Evolutionary conservation across 2,329 filamentous ascomycete genomes (phyloP), one percentile per base, ranked within the genome.

Genomic region (Elsinoe perseae): DNA sequence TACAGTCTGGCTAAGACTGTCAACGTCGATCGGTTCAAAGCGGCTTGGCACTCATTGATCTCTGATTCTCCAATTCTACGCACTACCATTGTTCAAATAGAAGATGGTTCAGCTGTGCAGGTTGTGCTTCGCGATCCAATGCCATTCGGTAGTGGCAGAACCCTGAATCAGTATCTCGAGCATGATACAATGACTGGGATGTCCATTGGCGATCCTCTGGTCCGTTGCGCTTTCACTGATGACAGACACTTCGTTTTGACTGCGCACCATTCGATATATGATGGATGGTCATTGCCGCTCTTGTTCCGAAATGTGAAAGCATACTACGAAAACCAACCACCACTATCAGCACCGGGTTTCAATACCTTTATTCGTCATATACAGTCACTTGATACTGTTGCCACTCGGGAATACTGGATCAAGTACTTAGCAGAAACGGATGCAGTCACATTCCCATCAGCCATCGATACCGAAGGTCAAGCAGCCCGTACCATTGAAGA

Each of bases 191-290:
- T 64, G 6, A 64, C 67, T 16, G 58, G 62, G 1, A 73, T 74
- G 68, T 68, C 68, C n/a, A 67, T 74, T 5, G 73, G 73, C 2
- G 63, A 65, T 21, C 63, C 64, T 7, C 62, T 76, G 0, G 68
- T 70, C 52, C 66, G 70, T 12, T 72, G 69, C 50, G 71, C 67
- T 9, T 61, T 75, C 7, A 60, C 72, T 4, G 64, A 61, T 1
- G 18, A 54, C 2, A 18, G 43, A 20, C 64, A 64, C 42, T 61
- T 69, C 52, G 62, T 69, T 4, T 65, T 65, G 60, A 70, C 66
- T 21, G 63, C 70, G 14, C 72, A 74, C 55, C 72, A 75, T 58
- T 65, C 67, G 1, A 43, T 72, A 0, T 74, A 73, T 59, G 72
- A 75, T 62, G 71, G 70, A 0, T 70, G 68, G 65, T 68, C 68